A percentile compares a stretch with the other conserved stretches of the same genome.
Conservation (phyloP, 1,284 basidiomycete genomes). For the Apiotrichum sp. region DNA sequence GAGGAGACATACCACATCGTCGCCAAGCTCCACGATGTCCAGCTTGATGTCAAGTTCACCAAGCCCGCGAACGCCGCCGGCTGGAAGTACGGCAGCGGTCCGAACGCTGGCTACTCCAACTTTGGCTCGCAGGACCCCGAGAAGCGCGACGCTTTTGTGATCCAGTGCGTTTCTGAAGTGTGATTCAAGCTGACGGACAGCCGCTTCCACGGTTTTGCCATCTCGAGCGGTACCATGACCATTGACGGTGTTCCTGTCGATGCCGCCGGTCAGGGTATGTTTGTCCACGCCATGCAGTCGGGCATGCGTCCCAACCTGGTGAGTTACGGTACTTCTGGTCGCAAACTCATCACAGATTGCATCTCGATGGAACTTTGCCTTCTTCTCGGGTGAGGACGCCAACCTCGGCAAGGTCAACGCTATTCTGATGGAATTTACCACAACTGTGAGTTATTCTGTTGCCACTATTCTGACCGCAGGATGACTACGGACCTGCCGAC, state of each 20-base stretch:
- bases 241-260: conserved; percentile 62
- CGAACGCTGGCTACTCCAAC: conserved; percentile 81
- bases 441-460: conserved; percentile 49
- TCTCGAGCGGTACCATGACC: conserved; percentile 65
- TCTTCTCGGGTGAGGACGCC: conserved; percentile 63
- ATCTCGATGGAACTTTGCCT: conserved; percentile 89
- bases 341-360: conserved; percentile 53
- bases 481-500: conserved; percentile 66
- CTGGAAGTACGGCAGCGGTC: conserved; percentile 86
- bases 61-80: conserved; percentile 69
- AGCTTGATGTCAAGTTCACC: conserved; percentile 68
- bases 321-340: conserved; percentile 8
- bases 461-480: conserved; percentile 23
- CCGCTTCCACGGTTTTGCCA: conserved; percentile 78
- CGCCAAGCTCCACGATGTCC: conserved; percentile 72
- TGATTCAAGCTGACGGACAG: conserved; percentile 18
- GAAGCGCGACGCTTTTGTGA: conserved; percentile 75
- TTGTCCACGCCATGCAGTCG: conserved; percentile 95
- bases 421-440: conserved; percentile 95
- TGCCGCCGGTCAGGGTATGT: conserved; percentile 76
- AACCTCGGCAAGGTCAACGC: conserved; percentile 68
- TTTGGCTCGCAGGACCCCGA: conserved; percentile 56
- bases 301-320: conserved; percentile 84
- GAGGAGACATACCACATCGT: conserved; percentile 70
- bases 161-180: conserved; percentile 52